Evolutionary conservation across 208 protist species (phyloP), one percentile per base, ranked within the genome.

Genomic region (Phytomonas francai): DNA sequence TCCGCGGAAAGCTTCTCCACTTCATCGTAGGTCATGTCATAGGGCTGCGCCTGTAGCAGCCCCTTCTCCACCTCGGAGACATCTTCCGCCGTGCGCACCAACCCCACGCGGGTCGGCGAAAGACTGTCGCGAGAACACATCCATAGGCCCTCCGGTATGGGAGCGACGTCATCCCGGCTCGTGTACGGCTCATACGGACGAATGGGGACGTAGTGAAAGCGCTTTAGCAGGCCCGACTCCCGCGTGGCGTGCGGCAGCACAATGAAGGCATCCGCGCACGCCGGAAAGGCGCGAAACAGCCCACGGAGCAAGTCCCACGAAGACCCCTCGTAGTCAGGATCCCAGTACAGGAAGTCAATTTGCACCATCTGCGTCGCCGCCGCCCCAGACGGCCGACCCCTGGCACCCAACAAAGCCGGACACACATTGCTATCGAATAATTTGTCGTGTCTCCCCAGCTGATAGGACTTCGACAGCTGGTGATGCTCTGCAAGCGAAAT

Each of bases 331-430:
- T 91, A 97, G 22, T 59, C 66, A 0, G 80, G 84, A 68, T 94
- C 84, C 67, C 95, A 87, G 74, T 94, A 93, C 39, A 97, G 74
- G 59, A 97, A 95, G 59, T 81, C 81, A 59, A 97, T 82, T 39
- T 59, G 54, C 14, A 54, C 60, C 57, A 65, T 75, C 11, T 45
- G 29, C 58, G 36, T 67, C 57, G 60, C 28, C 36, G 28, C 22
- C 67, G 19, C 33, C 61, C 2, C 39, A 2, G 39, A 7, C 0
- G 39, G 4, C 45, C 45, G 16, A 0, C 45, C 45, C 6, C 22
- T 54, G 19, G 45, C 45, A 25, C 16, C 11, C 45, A 54, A 25
- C 45, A 19, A 54, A 22, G 22, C 45, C 1, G 45, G 25, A 6
- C 45, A 5, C 45, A 54, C 19, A 0, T 54, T 54, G 19, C 25